These are phyloP conservation scores for Quercus alba DNA, from an alignment of 306 rosid species.

Conservation along the genomic window DNA sequence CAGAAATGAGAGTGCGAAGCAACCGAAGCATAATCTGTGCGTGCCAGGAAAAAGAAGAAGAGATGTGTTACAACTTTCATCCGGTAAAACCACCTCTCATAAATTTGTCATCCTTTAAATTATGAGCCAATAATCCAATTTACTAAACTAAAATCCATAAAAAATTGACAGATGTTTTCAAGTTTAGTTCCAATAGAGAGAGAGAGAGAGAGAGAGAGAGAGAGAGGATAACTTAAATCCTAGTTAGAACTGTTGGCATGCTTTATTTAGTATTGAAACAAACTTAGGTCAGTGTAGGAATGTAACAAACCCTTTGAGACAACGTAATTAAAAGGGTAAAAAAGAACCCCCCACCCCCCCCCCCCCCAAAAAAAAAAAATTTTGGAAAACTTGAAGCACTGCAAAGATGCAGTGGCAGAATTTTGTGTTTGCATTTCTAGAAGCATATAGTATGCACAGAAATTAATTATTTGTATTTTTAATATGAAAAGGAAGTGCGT, in stretches of 20 bases:
- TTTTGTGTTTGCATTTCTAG: background rate
- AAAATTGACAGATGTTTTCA: background rate
- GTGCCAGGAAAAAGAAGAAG: slow-evolving; percentile 5
- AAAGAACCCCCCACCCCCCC: too few species aligned
- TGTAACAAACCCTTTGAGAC: background rate
- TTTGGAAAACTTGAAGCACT: background rate
- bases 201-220: background rate
- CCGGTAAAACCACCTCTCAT: background rate
- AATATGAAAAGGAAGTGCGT: background rate
- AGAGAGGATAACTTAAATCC: background rate
- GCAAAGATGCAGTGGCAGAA: background rate
- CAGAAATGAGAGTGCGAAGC: slow-evolving; percentile 41
- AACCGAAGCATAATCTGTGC: slow-evolving; percentile 54
- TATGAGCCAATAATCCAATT: background rate
- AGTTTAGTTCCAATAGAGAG: background rate
- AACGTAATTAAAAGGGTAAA: background rate
- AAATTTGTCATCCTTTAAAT: background rate
- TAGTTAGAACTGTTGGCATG: background rate
- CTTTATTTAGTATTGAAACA: background rate
- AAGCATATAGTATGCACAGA: background rate
- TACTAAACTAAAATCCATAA: background rate
- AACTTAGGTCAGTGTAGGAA: background rate
- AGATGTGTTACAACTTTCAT: slow-evolving; percentile 8
- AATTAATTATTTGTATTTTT: background rate
- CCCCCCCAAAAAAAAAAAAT: background rate